phyloP scores from a whole-genome alignment of 768 basidiomycete species.

The Dendrothele bispora region DNA sequence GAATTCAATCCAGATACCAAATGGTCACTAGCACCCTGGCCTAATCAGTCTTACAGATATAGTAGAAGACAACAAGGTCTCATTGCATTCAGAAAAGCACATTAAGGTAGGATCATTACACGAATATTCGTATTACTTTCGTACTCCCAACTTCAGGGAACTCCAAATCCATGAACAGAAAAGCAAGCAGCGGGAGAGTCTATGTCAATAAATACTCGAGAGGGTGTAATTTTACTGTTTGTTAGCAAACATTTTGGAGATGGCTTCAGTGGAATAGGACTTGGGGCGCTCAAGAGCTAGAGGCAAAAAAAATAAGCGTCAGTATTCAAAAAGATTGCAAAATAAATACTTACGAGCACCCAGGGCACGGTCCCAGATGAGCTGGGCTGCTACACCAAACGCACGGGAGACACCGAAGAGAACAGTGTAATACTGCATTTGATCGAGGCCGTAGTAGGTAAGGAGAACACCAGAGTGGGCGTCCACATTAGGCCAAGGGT shows the following conservation, averaged over 20 bases:
- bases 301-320: constrained; percentile 1
- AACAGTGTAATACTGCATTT: constrained; percentile 98
- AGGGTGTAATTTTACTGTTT: constrained; percentile 37
- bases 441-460: constrained; percentile 80
- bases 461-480: constrained; percentile 92
- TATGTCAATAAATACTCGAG: constrained; percentile 1
- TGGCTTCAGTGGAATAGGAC: constrained; percentile 81
- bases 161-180: too few species aligned
- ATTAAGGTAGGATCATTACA: too few species aligned
- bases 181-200: neutral
- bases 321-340: neutral
- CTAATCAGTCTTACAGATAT: too few species aligned
- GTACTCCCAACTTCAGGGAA: too few species aligned
- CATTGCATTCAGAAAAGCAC: too few species aligned
- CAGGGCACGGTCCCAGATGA: constrained; percentile 92
- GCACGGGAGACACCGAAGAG: constrained; percentile 96
- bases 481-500: constrained; percentile 97
- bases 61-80: too few species aligned
- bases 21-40: too few species aligned
- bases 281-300: constrained; percentile 87
- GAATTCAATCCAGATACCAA: too few species aligned
- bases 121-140: too few species aligned
- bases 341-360: constrained; percentile 70
- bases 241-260: constrained; percentile 74
- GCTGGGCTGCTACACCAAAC: constrained; percentile 84